Evolutionary conservation across 805 yeast genomes (phyloP).

Genomic region (Monosporozyma unispora): DNA sequence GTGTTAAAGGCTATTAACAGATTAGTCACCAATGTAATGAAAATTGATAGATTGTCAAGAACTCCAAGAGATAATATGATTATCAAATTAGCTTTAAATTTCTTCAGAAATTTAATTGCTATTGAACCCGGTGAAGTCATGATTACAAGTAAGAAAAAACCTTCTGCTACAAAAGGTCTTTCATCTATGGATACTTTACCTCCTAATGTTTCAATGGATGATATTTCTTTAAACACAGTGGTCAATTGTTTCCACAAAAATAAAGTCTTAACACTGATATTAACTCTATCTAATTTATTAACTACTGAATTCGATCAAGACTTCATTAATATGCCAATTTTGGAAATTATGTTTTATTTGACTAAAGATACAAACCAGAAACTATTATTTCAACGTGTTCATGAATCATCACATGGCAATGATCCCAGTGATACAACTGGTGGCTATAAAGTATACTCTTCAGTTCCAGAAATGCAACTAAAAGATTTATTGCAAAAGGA

Average conservation of each 20-base stretch:
- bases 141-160: conserved; percentile 34
- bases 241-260: conserved; percentile 54
- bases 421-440: neutral
- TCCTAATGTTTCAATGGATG: conserved; percentile 49
- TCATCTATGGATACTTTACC: conserved; percentile 37
- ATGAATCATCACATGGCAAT: neutral
- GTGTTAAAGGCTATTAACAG: conserved; percentile 63
- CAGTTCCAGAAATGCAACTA: conserved; percentile 36
- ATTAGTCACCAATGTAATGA: conserved; percentile 53
- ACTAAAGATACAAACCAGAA: conserved; percentile 45
- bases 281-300: conserved; percentile 61
- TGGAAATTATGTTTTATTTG: conserved; percentile 63
- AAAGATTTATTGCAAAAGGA: conserved; percentile 53
- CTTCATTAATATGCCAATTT: conserved; percentile 49
- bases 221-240: conserved; percentile 54
- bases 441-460: conserved; percentile 5
- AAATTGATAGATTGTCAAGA: conserved; percentile 45
- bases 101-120: conserved; percentile 68
- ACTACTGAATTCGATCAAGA: conserved; percentile 54
- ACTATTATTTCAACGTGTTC: conserved; percentile 6
- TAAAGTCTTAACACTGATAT: conserved; percentile 60
- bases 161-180: conserved; percentile 27
- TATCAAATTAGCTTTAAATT: conserved; percentile 58
- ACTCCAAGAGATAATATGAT: conserved; percentile 64
- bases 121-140: conserved; percentile 64